Base-by-base conservation (phyloP, 2,329 filamentous ascomycete genomes). In the Phialophora tarda region DNA sequence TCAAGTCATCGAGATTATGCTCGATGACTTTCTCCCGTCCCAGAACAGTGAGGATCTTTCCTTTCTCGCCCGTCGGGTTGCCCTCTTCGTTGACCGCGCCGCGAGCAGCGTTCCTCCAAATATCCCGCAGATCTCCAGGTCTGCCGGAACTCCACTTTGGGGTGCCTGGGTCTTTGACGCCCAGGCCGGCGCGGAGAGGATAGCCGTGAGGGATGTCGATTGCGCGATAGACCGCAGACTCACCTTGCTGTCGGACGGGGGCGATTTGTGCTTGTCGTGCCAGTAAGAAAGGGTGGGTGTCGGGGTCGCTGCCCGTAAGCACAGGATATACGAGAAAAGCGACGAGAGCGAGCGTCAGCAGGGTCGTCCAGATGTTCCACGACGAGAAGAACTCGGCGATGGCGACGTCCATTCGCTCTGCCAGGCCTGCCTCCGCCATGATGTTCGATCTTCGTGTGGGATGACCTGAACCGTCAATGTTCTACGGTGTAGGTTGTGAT, bases 251-350 rank as follows among this genome's bases (percentile, higher is more conserved):
- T 73, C 95, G 87, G 61, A 98, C 90, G 12, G 89, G 87, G 8
- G 92, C 91, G 59, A 90, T 85, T 70, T 89, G 84, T 2, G 92
- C 87, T 82, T 98, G 95, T 62, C 94, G 88, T 63, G 91, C 91
- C 30, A 99, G 88, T 56, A 98, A 86, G 78, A 97, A 89, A 38
- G 95, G 94, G 78, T 98, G 95, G 4, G 91, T 90, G 81, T 99
- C 95, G 5, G 95, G 91, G 61, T 97, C 94, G 67, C 87, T 86
- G 59, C 86, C 85, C 68, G 87, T 87, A 73, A 91, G 82, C 70
- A 96, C 80, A 53, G 89, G 86, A 78, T 91, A 93, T 64, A 88
- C 84, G 64, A 94, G 78, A 74, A 93, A 85, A 62, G 84, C 82
- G 67, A 89, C 81, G 51, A 97, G 82, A 67, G 86, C 75, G 26